Evolutionary conservation across 768 basidiomycete genomes (phyloP), one percentile per base, ranked within the genome.

Genomic region (Russula sp.): DNA sequence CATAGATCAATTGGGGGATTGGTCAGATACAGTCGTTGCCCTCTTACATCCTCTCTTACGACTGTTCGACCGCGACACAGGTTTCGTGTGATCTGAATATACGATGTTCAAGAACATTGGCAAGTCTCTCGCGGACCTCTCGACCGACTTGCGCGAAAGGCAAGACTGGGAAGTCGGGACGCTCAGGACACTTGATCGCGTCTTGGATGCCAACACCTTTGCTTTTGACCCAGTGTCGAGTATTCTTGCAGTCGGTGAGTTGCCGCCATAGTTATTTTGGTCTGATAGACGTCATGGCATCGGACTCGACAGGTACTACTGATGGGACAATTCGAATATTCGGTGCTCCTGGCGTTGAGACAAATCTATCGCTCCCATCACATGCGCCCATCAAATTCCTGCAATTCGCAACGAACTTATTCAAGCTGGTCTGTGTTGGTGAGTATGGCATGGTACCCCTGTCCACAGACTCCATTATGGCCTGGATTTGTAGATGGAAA

Each of bases 331-430:
- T 94, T 38, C 79, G 86, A 61, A 67, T 94, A 28, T 83, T 85
- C 67, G 94, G 93, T 2, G 79, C 82, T 6, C 81, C 86, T 3
- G 84, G 87, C 4, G 88, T 92, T 14, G 79, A 85, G 59, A 71
- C 88, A 36, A 71, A 70, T 18, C 70, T 87, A 13, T 81, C 81
- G 11, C 77, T 83, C 52, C 73, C 76, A 13, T 70, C 75, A 22
- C 73, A 75, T 30, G 69, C 74, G 26, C 73, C 75, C 38, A 79
- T 87, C 64, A 84, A 85, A 69, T 83, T 87, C 63, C 74, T 92
- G 22, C 81, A 82, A 34, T 89, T 91, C 68, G 82, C 86, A 2
- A 69, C 76, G 0, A 81, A 82, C 2, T 73, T 80, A 2, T 81
- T 79, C 64, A 81, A 82, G 54, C 72, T 92, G 7, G 72, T 86